Evolutionary conservation across 768 basidiomycete species (phyloP), one percentile per base, ranked within the genome.

Genomic region (Sporobolomyces roseus): DNA sequence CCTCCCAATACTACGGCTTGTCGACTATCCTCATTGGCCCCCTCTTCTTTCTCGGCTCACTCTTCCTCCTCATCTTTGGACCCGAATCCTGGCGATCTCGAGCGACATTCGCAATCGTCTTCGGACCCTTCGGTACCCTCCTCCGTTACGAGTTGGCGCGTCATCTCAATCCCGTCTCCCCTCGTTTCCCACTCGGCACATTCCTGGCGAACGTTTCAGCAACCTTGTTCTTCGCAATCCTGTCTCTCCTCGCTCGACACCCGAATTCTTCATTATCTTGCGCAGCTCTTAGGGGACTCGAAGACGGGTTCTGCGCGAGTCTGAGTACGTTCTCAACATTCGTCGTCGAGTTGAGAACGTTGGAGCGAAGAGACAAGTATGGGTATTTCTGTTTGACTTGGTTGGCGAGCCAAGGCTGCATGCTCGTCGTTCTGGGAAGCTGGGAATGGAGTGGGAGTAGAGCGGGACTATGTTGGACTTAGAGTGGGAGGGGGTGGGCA

Each of bases 321-420:
- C 81, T 98, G 74, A 93, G 88, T 2, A 99, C 96, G 2, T 84
- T 99, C 74, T 91, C 89, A 78, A 98, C 93, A 23, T 94, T 98
- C 76, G 88, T 86, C 2, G 87, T 87, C 13, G 96, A 99, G 77
- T 77, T 90, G 27, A 79, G 81, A 38, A 83, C 84, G 48, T 79
- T 93, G 68, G 78, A 80, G 49, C 77, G 81, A 36, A 77, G 84
- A 78, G 85, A 83, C 75, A 85, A 86, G 33, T 85, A 83, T 80
- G 75, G 85, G 51, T 98, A 98, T 77, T 84, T 83, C 32, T 70
- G 83, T 2, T 75, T 85, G 49, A 93, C 90, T 75, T 88, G 88
- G 83, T 77, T 83, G 25, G 75, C 81, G 27, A 88, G 87, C 19
- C 90, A 97, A 79, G 60, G 86, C 19, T 68, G 91, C 45, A 79